Evolutionary conservation across 1,284 basidiomycete genomes (phyloP).

Genomic region (Cerioporus squamosus): DNA sequence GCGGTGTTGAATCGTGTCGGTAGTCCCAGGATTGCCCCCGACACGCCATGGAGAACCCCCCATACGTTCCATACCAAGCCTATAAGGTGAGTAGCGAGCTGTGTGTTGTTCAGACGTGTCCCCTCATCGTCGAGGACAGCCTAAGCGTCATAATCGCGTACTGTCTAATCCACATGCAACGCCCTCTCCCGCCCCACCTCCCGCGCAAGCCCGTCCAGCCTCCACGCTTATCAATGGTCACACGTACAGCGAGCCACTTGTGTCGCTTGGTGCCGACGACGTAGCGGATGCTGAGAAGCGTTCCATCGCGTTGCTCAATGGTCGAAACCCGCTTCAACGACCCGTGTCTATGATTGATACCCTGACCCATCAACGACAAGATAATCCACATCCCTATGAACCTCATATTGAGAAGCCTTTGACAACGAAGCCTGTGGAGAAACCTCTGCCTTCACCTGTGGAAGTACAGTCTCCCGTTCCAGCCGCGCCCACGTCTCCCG

Average conservation of each 20-base stretch:
- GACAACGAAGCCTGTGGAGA: neutral
- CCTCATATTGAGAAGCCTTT: neutral
- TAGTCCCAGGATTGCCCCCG: slow-evolving; percentile 1
- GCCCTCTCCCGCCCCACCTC: slow-evolving; percentile 38
- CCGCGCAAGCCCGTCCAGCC: slow-evolving; percentile 23
- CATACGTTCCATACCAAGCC: slow-evolving; percentile 69
- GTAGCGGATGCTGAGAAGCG: slow-evolving; percentile 22
- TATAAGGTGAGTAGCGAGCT: slow-evolving; percentile 56
- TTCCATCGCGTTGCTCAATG: slow-evolving; percentile 16
- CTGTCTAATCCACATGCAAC: slow-evolving; percentile 44
- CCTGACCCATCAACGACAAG: slow-evolving; percentile 12
- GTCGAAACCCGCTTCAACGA: slow-evolving; percentile 13
- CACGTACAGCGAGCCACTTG: slow-evolving; percentile 24
- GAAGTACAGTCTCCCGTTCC: slow-evolving; percentile 8
- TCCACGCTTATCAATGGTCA: slow-evolving; percentile 24
- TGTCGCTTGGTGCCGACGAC: slow-evolving; percentile 20
- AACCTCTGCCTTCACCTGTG: slow-evolving; percentile 14
- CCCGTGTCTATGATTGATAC: slow-evolving; percentile 28
- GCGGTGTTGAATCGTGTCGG: neutral
- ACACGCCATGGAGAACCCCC: slow-evolving; percentile 29
- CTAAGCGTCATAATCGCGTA: slow-evolving; percentile 70
- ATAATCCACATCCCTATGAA: neutral
- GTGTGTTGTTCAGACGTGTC: slow-evolving; percentile 2
- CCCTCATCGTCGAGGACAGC: slow-evolving; percentile 42
- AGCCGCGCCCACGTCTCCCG: slow-evolving; percentile 1